phyloP scores from a whole-genome alignment of 2,329 filamentous ascomycete genomes.

The Colletotrichum melonis region DNA sequence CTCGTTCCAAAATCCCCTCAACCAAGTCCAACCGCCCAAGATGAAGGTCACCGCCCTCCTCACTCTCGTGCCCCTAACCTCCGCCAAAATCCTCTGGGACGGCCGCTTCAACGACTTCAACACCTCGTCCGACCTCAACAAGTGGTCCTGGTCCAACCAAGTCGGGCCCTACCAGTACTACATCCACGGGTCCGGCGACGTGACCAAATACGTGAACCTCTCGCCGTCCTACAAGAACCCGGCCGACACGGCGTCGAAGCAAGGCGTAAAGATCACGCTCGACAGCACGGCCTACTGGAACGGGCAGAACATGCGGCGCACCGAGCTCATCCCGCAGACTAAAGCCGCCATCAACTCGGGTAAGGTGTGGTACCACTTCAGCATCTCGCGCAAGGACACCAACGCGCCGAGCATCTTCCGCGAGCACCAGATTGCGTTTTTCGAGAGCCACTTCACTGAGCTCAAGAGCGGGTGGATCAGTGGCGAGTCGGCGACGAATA shows the following conservation, averaged over 20 bases:
- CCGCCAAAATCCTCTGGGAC: slow-evolving; percentile 65
- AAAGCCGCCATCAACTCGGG: slow-evolving; percentile 72
- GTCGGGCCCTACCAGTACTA: slow-evolving; percentile 81
- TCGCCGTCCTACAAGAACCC: slow-evolving; percentile 73
- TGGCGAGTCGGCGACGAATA: slow-evolving; percentile 56
- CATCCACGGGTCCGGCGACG: slow-evolving; percentile 72
- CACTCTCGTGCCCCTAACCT: slow-evolving; percentile 12
- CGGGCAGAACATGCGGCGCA: slow-evolving; percentile 77
- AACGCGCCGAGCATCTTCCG: slow-evolving; percentile 71
- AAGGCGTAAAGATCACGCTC: slow-evolving; percentile 78
- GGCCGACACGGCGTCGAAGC: slow-evolving; percentile 67
- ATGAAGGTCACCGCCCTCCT: slow-evolving; percentile 26
- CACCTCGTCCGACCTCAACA: slow-evolving; percentile 65
- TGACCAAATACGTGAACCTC: slow-evolving; percentile 72
- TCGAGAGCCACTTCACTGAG: slow-evolving; percentile 80
- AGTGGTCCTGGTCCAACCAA: slow-evolving; percentile 75
- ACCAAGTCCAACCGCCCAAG: not conserved
- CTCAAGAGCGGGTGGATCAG: slow-evolving; percentile 74
- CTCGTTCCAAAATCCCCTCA: not conserved
- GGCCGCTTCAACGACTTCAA: slow-evolving; percentile 72
- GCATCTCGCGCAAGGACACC: slow-evolving; percentile 66
- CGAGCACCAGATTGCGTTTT: slow-evolving; percentile 74
- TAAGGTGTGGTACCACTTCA: slow-evolving; percentile 79
- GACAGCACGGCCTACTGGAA: slow-evolving; percentile 75
- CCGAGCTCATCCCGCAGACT: slow-evolving; percentile 79